phyloP scores from a whole-genome alignment of 2,329 filamentous ascomycete species.

The Fusarium sp. region DNA sequence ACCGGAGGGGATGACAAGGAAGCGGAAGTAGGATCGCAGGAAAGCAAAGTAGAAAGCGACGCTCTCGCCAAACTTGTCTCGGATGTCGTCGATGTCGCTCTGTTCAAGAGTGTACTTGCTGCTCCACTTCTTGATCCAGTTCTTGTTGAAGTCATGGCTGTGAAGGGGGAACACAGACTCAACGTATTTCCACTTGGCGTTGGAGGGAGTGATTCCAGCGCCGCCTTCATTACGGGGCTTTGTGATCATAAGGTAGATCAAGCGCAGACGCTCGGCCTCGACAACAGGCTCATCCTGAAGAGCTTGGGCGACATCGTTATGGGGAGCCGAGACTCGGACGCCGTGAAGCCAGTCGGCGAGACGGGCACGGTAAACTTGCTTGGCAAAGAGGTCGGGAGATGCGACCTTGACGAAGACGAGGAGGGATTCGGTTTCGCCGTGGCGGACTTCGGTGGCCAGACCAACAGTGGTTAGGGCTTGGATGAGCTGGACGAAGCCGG shows the following conservation, averaged over 20 bases:
- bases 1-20: conserved; percentile 84
- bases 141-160: conserved; percentile 80
- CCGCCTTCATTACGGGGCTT: conserved; percentile 81
- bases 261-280: conserved; percentile 88
- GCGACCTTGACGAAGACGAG: conserved; percentile 88
- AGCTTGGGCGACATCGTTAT: conserved; percentile 77
- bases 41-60: conserved; percentile 98
- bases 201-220: conserved; percentile 80
- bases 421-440: conserved; percentile 81
- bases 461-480: conserved; percentile 82
- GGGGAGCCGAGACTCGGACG: conserved; percentile 82
- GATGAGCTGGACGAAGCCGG: conserved; percentile 84
- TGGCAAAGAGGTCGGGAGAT: conserved; percentile 80
- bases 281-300: conserved; percentile 83
- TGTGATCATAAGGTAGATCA: conserved; percentile 89
- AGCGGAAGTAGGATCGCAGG: conserved; percentile 89
- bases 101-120: conserved; percentile 78
- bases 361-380: conserved; percentile 87
- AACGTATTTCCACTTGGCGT: conserved; percentile 80
- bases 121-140: conserved; percentile 82
- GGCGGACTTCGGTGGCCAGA: conserved; percentile 89
- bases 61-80: conserved; percentile 83
- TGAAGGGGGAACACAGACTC: conserved; percentile 85
- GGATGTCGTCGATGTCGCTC: conserved; percentile 79
- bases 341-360: conserved; percentile 96